These are phyloP conservation scores for Zymoseptoria ardabiliae DNA, from an alignment of 2,329 filamentous ascomycete species.

Conservation along the genomic window DNA sequence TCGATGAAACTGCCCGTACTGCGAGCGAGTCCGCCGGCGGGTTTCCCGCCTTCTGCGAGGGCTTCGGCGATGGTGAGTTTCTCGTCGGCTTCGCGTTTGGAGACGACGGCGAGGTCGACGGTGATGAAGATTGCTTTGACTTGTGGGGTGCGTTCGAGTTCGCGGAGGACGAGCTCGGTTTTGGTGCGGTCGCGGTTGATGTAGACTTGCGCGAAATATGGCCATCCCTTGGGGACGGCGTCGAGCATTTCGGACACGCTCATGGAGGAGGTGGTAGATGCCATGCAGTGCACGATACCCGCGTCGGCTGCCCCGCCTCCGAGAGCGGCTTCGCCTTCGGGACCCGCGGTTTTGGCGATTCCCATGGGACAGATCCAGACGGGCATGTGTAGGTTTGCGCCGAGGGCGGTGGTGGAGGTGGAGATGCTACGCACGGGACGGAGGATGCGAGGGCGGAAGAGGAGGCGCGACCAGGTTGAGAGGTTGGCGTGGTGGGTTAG, in stretches of 20 bases:
- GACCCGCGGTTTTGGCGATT: conserved; percentile 25
- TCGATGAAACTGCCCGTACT: conserved; percentile 53
- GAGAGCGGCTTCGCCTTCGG: conserved; percentile 30
- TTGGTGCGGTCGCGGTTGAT: conserved; percentile 50
- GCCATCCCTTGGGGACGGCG: conserved; percentile 21
- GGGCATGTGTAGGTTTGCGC: conserved; percentile 29
- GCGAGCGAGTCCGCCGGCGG: conserved; percentile 50
- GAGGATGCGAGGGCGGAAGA: conserved; percentile 43
- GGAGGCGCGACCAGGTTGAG: conserved; percentile 36
- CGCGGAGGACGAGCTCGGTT: conserved; percentile 43
- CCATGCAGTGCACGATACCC: conserved; percentile 28
- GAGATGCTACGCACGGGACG: conserved; percentile 34
- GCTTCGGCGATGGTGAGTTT: conserved; percentile 41
- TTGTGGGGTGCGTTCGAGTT: conserved; percentile 40
- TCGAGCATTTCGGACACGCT: conserved; percentile 27
- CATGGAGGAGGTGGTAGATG: conserved; percentile 25
- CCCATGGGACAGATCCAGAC: conserved; percentile 32
- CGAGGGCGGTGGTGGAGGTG: conserved; percentile 30
- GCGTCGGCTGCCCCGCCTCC: conserved; percentile 24
- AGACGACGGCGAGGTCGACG: conserved; percentile 51
- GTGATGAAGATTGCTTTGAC: conserved; percentile 53
- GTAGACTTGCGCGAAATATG: conserved; percentile 55
- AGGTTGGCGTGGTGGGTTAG: conserved; percentile 40
- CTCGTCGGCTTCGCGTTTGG: conserved; percentile 48
- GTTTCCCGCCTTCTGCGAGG: conserved; percentile 54